A percentile compares a stretch with the other conserved stretches of the same genome.
phyloP scores from a whole-genome alignment of 768 basidiomycete species.

The Russula sp. region DNA sequence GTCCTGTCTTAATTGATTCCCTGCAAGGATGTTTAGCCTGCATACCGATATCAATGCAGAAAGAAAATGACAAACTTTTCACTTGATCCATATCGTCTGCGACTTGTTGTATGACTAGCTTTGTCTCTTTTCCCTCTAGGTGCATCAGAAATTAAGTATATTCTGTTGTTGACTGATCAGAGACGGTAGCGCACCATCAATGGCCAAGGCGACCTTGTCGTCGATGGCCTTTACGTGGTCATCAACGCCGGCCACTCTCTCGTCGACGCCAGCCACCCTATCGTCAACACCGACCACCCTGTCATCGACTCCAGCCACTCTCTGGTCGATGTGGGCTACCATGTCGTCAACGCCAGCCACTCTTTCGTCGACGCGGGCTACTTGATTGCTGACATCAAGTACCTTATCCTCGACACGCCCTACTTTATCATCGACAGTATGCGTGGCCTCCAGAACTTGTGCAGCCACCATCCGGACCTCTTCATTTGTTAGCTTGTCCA shows the following conservation, averaged over 20 bases:
- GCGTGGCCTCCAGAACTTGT: not conserved
- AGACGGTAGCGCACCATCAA: not conserved
- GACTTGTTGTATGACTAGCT: not conserved
- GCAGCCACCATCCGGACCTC: not conserved
- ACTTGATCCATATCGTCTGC: not conserved
- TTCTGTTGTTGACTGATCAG: too few species aligned
- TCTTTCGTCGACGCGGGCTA: too few species aligned
- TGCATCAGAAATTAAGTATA: not conserved
- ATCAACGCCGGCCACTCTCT: not conserved
- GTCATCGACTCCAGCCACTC: too few species aligned
- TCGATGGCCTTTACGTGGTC: not conserved
- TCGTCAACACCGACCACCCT: too few species aligned
- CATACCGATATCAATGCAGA: too few species aligned
- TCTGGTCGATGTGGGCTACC: too few species aligned
- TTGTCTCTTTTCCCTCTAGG: not conserved
- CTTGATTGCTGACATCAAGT: too few species aligned
- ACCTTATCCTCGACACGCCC: too few species aligned
- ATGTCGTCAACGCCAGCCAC: too few species aligned
- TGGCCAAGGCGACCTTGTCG: not conserved
- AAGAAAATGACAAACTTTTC: not conserved
- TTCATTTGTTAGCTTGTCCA: not conserved
- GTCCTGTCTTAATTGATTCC: not conserved
- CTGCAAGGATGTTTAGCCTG: not conserved
- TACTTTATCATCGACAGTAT: not conserved
- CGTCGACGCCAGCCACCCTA: too few species aligned